Conservation (phyloP, 2,329 filamentous ascomycete species). For the Ascocoryne sarcoides region DNA sequence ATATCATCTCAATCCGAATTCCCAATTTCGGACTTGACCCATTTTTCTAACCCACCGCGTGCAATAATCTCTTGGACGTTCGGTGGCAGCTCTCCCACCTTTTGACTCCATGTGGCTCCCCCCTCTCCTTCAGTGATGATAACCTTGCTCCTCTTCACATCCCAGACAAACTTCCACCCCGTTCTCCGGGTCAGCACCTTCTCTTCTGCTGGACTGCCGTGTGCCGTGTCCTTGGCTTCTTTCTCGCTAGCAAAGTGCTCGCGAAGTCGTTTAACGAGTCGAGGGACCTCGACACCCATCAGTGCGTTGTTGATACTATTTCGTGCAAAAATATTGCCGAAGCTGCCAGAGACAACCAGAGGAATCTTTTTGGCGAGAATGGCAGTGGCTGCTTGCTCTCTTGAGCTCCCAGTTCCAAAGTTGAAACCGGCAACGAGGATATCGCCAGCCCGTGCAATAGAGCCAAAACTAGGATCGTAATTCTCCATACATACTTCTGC, state of each 20-base stretch:
- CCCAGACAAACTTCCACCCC: slow-evolving; percentile 78
- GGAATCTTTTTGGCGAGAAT: slow-evolving; percentile 74
- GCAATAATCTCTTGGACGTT: slow-evolving; percentile 85
- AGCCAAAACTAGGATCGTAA: slow-evolving; percentile 68
- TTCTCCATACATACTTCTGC: slow-evolving; percentile 88
- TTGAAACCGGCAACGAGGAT: slow-evolving; percentile 82
- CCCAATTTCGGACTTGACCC: slow-evolving; percentile 44
- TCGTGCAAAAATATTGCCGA: slow-evolving; percentile 74
- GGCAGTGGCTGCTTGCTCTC: slow-evolving; percentile 84
- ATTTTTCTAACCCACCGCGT: slow-evolving; percentile 67
- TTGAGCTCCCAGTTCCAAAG: slow-evolving; percentile 73
- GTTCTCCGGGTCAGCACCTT: slow-evolving; percentile 62
- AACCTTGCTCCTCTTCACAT: slow-evolving; percentile 64
- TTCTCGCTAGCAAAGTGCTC: slow-evolving; percentile 41
- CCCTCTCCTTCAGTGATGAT: slow-evolving; percentile 59
- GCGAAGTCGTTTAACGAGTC: slow-evolving; percentile 56
- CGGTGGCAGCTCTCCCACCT: slow-evolving; percentile 72
- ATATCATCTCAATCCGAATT: slow-evolving; percentile 1
- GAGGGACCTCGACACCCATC: slow-evolving; percentile 61
- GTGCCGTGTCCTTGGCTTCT: slow-evolving; percentile 31
- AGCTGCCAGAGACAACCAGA: slow-evolving; percentile 71
- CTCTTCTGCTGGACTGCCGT: slow-evolving; percentile 31
- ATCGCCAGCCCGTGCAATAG: slow-evolving; percentile 58
- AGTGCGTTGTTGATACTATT: slow-evolving; percentile 76
- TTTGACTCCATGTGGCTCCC: slow-evolving; percentile 65